phyloP scores from a whole-genome alignment of 345 rosid species.

The Brassica nigra region DNA sequence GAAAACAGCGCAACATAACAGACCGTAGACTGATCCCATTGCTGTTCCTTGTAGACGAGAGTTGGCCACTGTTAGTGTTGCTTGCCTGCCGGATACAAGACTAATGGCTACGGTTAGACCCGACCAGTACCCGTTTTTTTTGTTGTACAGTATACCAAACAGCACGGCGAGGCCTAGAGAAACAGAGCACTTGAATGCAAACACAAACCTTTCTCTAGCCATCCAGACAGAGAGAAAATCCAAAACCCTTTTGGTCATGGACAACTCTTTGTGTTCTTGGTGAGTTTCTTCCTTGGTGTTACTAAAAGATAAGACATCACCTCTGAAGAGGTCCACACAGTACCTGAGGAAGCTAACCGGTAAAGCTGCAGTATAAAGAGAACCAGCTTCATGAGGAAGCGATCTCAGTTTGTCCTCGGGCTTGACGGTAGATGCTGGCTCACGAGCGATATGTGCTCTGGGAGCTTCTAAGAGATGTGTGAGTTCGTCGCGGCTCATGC shows the following conservation, averaged over 20 bases:
- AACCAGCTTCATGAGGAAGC: constrained; percentile 29
- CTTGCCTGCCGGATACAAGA: constrained; percentile 56
- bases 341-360: constrained; percentile 56
- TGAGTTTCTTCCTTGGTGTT: neutral
- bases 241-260: constrained; percentile 23
- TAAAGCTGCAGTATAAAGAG: constrained; percentile 43
- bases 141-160: constrained; percentile 58
- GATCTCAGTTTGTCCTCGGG: constrained; percentile 29
- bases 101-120: constrained; percentile 75
- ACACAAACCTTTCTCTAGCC: constrained; percentile 46
- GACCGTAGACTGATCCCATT: constrained; percentile 71
- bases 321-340: constrained; percentile 56
- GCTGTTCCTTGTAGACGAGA: constrained; percentile 75
- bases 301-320: constrained; percentile 28
- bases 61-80: constrained; percentile 59
- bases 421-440: constrained; percentile 43
- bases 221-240: constrained; percentile 27
- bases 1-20: constrained; percentile 56
- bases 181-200: constrained; percentile 58
- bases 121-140: constrained; percentile 68
- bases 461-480: constrained; percentile 31
- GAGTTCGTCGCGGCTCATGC: constrained; percentile 44
- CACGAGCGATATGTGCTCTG: constrained; percentile 37
- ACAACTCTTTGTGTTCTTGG: constrained; percentile 6
- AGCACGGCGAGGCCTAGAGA: constrained; percentile 67